Conservation (phyloP, 495 filamentous ascomycete species). For the Xanthoparmelia taractica region DNA sequence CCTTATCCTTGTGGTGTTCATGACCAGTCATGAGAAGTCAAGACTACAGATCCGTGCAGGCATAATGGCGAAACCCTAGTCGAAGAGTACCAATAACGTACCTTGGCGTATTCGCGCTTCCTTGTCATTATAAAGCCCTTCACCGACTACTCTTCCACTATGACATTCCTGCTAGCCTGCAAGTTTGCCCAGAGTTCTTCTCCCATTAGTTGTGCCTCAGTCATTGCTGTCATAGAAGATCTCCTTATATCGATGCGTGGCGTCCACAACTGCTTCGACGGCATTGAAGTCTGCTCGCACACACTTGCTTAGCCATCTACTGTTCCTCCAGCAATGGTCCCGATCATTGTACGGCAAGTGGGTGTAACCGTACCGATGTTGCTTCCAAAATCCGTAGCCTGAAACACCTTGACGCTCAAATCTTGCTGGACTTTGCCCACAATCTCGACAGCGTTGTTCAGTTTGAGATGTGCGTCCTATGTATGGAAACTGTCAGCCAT, state of each 20-base stretch:
- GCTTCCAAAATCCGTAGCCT: conserved; percentile 68
- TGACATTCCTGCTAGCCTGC: neutral
- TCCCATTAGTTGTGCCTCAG: conserved; percentile 12
- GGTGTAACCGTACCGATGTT: conserved; percentile 50
- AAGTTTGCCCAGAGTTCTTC: neutral
- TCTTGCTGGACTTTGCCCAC: conserved; percentile 86
- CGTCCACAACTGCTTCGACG: conserved; percentile 75
- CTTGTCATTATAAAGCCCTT: conserved; percentile 1
- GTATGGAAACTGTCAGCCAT: conserved; percentile 28
- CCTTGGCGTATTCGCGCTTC: neutral
- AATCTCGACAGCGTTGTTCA: conserved; percentile 76
- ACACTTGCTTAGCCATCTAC: neutral
- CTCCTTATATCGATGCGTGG: conserved; percentile 74
- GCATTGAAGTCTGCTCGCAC: conserved; percentile 60
- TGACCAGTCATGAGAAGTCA: neutral
- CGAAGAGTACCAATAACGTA: neutral
- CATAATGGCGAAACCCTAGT: neutral
- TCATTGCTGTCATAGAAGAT: conserved; percentile 60
- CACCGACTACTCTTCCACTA: neutral
- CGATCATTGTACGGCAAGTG: neutral
- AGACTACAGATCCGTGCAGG: neutral
- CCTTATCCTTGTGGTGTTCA: neutral
- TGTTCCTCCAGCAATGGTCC: neutral
- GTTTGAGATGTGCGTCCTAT: conserved; percentile 68
- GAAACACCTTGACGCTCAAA: conserved; percentile 65